Evolutionary conservation across 176 grass and related monocot genomes (phyloP).

Genomic region (Juncus effusus): DNA sequence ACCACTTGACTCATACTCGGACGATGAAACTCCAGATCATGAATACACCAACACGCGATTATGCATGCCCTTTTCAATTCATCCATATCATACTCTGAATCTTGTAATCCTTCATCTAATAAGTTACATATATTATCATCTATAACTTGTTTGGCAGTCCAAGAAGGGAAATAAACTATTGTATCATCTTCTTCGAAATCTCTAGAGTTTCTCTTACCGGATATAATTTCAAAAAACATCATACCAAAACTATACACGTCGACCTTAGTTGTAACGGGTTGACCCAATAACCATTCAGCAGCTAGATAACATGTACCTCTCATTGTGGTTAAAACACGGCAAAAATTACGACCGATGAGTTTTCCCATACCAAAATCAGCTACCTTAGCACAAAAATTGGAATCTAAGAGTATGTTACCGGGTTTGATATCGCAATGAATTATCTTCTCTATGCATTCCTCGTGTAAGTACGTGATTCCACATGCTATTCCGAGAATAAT

Average conservation of each 20-base stretch:
- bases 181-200: background rate
- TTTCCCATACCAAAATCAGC: conserved; percentile 40
- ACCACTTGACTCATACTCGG: conserved; percentile 9
- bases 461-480: conserved; percentile 11
- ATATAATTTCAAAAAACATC: too few species aligned
- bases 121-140: background rate
- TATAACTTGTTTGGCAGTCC: background rate
- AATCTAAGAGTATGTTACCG: too few species aligned
- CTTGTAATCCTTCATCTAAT: background rate
- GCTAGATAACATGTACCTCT: conserved; percentile 14
- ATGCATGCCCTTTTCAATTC: conserved; percentile 8
- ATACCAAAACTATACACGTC: too few species aligned
- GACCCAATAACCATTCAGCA: background rate
- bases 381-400: too few species aligned
- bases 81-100: background rate
- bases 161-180: background rate
- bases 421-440: too few species aligned
- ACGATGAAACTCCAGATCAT: background rate
- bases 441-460: too few species aligned
- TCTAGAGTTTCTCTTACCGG: conserved; percentile 6
- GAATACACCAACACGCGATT: conserved; percentile 18
- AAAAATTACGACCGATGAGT: background rate
- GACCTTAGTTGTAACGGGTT: too few species aligned
- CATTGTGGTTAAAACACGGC: background rate
- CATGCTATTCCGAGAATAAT: conserved; percentile 36